These are phyloP conservation scores for Aureobasidium vineae DNA, from an alignment of 2,329 filamentous ascomycete genomes.

Conservation along the genomic window DNA sequence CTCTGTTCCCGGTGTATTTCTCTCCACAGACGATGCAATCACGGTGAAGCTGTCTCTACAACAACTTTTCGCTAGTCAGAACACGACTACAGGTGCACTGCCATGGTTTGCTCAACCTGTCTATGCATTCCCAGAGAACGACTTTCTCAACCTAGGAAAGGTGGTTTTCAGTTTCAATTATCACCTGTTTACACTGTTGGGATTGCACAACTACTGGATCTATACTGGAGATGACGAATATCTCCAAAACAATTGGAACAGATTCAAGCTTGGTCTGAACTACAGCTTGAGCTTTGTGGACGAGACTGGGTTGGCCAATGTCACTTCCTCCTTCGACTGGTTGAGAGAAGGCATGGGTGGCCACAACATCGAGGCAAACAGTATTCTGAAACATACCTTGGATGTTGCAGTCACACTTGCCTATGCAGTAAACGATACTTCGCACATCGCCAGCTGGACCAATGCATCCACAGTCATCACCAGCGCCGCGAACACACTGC, in stretches of 20 bases:
- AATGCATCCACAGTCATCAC: constrained; percentile 44
- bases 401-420: constrained; percentile 54
- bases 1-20: constrained; percentile 54
- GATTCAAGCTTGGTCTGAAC: constrained; percentile 46
- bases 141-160: constrained; percentile 27
- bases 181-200: constrained; percentile 52
- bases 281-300: constrained; percentile 47
- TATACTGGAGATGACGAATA: constrained; percentile 43
- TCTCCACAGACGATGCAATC: constrained; percentile 50
- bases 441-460: constrained; percentile 45
- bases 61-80: constrained; percentile 35
- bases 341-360: constrained; percentile 52
- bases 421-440: constrained; percentile 47
- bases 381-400: constrained; percentile 53
- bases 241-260: constrained; percentile 44
- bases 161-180: constrained; percentile 56
- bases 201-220: constrained; percentile 46
- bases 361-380: constrained; percentile 50
- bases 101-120: constrained; percentile 39
- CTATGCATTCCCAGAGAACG: constrained; percentile 50
- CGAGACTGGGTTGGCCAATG: constrained; percentile 46
- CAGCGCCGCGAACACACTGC: constrained; percentile 46
- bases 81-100: constrained; percentile 33
- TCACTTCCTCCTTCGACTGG: constrained; percentile 49
- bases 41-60: constrained; percentile 32